These are phyloP conservation scores for Skeletonema potamos DNA, from an alignment of 108 stramenopile species.

Conservation along the genomic window DNA sequence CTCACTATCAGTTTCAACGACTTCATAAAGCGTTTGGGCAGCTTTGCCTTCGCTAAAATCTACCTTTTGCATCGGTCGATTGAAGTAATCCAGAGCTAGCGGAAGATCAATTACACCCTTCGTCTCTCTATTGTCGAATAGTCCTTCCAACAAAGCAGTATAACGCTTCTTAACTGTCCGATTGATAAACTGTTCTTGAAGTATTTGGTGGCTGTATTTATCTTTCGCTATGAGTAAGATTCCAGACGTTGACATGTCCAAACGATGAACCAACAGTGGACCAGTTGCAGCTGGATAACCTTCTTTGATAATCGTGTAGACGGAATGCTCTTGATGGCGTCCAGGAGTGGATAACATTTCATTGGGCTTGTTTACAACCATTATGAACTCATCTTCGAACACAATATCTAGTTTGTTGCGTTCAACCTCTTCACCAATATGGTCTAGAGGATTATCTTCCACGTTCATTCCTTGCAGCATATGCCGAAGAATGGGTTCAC, in stretches of 20 bases:
- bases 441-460: conserved; percentile 19
- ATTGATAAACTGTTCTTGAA: conserved; percentile 26
- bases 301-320: conserved; percentile 1
- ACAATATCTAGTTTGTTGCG: not conserved
- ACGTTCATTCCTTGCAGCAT: conserved; percentile 17
- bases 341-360: conserved; percentile 26
- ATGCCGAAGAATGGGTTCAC: conserved; percentile 24
- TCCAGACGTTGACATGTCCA: conserved; percentile 28
- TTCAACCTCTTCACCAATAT: not conserved
- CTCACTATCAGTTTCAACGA: not conserved
- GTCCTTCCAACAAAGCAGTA: conserved; percentile 27
- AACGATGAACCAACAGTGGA: conserved; percentile 22
- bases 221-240: conserved; percentile 15
- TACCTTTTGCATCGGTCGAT: conserved; percentile 34
- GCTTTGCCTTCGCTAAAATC: conserved; percentile 21
- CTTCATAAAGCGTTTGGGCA: conserved; percentile 20
- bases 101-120: conserved; percentile 20
- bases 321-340: conserved; percentile 9
- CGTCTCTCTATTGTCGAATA: not conserved
- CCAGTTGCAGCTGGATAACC: conserved; percentile 17
- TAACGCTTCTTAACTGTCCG: conserved; percentile 26
- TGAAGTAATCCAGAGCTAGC: conserved; percentile 13
- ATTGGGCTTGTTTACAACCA: conserved; percentile 24
- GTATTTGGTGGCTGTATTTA: conserved; percentile 6
- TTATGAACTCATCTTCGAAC: conserved; percentile 20